Conservation (phyloP, 2,329 filamentous ascomycete genomes). For the Coniochaeta sp. region DNA sequence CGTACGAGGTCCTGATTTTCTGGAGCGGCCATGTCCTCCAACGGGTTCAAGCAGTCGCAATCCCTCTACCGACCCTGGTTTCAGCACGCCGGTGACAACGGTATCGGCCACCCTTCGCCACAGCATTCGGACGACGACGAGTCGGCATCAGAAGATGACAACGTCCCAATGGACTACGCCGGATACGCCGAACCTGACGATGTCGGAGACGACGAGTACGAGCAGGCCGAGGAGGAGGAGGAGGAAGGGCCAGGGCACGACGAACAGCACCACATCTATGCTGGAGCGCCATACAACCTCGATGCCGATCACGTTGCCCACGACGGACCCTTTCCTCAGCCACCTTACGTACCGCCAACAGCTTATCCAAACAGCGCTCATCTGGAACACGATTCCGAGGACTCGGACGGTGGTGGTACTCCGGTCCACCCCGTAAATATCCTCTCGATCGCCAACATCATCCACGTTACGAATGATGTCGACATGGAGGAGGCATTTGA, state of each 20-base stretch:
- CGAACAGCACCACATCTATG: background rate
- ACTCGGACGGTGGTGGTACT: constrained; percentile 14
- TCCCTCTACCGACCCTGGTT: background rate
- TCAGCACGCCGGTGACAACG: background rate
- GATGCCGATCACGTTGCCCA: constrained; percentile 2
- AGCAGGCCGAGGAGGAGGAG: constrained; percentile 6
- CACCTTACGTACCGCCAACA: background rate
- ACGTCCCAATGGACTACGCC: background rate
- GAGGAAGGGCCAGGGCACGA: constrained; percentile 2
- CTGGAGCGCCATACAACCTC: background rate
- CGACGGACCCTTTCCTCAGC: background rate
- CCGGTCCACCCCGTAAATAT: constrained; percentile 12
- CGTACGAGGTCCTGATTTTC: background rate
- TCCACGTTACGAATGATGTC: constrained; percentile 15
- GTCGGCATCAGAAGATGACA: background rate
- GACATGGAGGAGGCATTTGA: constrained; percentile 10
- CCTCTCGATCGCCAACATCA: constrained; percentile 11
- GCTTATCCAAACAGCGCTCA: background rate
- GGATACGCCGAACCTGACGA: background rate
- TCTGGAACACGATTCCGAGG: constrained; percentile 14
- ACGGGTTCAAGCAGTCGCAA: background rate
- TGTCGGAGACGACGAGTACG: constrained; percentile 5
- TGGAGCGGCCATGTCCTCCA: background rate
- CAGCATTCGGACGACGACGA: background rate
- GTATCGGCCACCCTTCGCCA: background rate